Evolutionary conservation across 345 rosid genomes (phyloP), one percentile per base, ranked within the genome.

Genomic region (Atalantia buxifolia): DNA sequence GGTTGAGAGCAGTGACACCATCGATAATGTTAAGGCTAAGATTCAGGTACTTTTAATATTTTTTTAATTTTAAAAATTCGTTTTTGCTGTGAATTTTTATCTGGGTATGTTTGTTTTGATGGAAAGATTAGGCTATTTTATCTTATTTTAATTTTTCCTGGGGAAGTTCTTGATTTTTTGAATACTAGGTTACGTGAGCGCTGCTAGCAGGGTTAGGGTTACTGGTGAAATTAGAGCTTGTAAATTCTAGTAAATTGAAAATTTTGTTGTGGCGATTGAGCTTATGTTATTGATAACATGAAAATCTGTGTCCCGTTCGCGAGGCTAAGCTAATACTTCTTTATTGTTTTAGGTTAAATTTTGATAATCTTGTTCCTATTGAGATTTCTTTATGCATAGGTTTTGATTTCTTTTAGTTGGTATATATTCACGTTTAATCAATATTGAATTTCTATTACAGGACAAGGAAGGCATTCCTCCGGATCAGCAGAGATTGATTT

Each of bases 391-490:
- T 25, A 42, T 16, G 33, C 57, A 53, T 22, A 18, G 57, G 57
- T 16, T 40, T 59, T 59, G 28, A 59, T 50, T 42, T 4, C 63
- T 33, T 18, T 31, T 4, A 12, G 30, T 4, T 45, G 25, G 31
- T 59, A 0, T 59, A 0, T n/a, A 22, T 40, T 53, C 24, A 19
- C 33, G 64, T 59, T 30, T 42, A 55, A 76, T 33, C 56, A 66
- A 72, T 14, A 28, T 25, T 68, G 40, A 35, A 16, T 78, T 1
- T 71, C 30, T 24, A 33, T 72, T 77, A 21, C 73, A 95, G 99
- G 98, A 95, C 87, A 95, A 93, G 84, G 98, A 93, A 79, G 98
- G 99, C n/a, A 95, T 93, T 48, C 94, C 97, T 75, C 97, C 97
- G 0, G 98, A 93, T 81, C 98, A 95, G 80, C 99, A 95, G 76